Evolutionary conservation across 768 basidiomycete genomes (phyloP), one percentile per base, ranked within the genome.

Genomic region (Calocybe gangraenosa): DNA sequence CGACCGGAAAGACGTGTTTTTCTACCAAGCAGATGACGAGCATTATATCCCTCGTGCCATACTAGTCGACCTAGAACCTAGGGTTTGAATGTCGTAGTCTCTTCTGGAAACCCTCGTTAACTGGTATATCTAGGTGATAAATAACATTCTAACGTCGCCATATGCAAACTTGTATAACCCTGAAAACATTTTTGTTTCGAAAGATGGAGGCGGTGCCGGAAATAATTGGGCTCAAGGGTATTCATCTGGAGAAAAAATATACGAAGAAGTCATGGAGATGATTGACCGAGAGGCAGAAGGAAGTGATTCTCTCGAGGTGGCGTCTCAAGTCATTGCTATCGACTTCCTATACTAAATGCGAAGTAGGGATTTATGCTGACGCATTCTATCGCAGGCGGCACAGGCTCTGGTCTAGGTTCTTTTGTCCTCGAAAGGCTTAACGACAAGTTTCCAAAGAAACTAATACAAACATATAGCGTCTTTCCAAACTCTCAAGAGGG

Each of bases 11-110:
- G 96, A 99, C 67, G 95, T 96, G 20, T 99, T 99, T 69, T 99
- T 99, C 71, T 98, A 99, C 63, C 95, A 98, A 65, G 96, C 96
- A n/a, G 96, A 99, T 63, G 96, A 99, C 59, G 96, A 98, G 63
- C 94, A 96, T 58, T 99, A 98, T 65, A 94, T 99, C 48, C 96
- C 96, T 1, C 80, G 96, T 42, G 92, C 96, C 3, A 95, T 99
- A 50, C 76, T 99, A 31, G 83, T 98, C 49, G 96, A 99, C 66
- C 78, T 96, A 20, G 96, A 99, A 62, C 96, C 96, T 15, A 78
- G 96, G 62, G 95, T 96, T 59, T 62, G 83, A 71, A 19, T 21
- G 34, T 35, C 35, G 33, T 37, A 22, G 25, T 28, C 6, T 11
- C 25, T 28, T 7, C 37, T 11, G 37, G 17, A 32, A 23, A 15